These are phyloP conservation scores for Arxiozyma slooffiae DNA, from an alignment of 1,139 yeast genomes.

Conservation along the genomic window DNA sequence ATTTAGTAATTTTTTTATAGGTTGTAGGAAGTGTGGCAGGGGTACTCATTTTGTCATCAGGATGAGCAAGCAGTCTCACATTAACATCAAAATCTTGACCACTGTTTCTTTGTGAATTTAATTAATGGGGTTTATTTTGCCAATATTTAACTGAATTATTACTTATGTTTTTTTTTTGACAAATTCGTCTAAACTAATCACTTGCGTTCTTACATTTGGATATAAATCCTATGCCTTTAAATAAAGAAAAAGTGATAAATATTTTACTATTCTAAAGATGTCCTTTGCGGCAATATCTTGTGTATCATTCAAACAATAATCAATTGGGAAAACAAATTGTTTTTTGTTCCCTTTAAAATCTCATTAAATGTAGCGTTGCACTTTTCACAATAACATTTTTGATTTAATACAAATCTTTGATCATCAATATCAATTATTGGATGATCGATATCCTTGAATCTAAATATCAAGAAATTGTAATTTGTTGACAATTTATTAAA, in stretches of 20 bases:
- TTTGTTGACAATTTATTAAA: constrained; percentile 27
- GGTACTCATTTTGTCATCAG: too few species aligned
- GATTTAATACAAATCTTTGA: constrained; percentile 25
- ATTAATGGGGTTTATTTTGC: constrained; percentile 19
- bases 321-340: constrained; percentile 27
- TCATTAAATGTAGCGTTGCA: constrained; percentile 26
- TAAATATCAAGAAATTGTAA: constrained; percentile 34
- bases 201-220: constrained; percentile 35
- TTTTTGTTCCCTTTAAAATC: constrained; percentile 28
- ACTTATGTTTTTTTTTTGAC: constrained; percentile 30
- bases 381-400: constrained; percentile 29
- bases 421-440: constrained; percentile 24
- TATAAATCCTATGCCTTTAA: constrained; percentile 35
- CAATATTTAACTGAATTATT: constrained; percentile 20
- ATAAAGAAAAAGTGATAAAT: constrained; percentile 32
- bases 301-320: constrained; percentile 24
- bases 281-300: constrained; percentile 31
- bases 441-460: constrained; percentile 31
- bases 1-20: neutral
- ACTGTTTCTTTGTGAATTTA: constrained; percentile 4
- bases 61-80: too few species aligned
- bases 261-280: constrained; percentile 30
- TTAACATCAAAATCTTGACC: neutral
- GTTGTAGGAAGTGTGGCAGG: neutral
- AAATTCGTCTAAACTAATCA: constrained; percentile 31